Evolutionary conservation across 1,284 basidiomycete species (phyloP).

Genomic region (Exobasidium rhododendri): DNA sequence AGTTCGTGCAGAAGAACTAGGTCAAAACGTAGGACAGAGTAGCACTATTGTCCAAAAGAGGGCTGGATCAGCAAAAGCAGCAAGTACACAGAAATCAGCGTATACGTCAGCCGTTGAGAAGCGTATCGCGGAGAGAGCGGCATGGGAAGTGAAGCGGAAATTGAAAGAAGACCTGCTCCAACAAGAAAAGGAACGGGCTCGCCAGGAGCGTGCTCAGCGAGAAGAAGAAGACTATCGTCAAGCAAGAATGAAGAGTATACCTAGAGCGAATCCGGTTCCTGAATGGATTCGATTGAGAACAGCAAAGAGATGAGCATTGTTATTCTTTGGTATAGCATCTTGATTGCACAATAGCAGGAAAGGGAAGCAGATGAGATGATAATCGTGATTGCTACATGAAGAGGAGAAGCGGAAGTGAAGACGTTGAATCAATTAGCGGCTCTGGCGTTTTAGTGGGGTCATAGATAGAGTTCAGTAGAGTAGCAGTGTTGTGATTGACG

Average conservation of each 20-base stretch:
- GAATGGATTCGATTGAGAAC: neutral
- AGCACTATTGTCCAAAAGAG: neutral
- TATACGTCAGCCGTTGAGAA: conserved; percentile 13
- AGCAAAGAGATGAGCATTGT: neutral
- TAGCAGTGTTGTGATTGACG: no score
- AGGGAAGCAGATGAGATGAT: no score
- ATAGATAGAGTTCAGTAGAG: no score
- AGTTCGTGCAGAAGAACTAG: conserved; percentile 4
- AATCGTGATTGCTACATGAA: no score
- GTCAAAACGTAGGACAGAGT: neutral
- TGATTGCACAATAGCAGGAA: no score
- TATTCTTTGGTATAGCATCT: no score
- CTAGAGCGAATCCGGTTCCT: conserved; percentile 14
- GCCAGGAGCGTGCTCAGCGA: neutral
- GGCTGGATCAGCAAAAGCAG: neutral
- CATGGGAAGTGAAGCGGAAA: conserved; percentile 7
- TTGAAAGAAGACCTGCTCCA: conserved; percentile 5
- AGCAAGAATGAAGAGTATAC: neutral
- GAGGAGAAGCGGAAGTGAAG: no score
- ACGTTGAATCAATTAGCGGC: no score
- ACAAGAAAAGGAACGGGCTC: conserved; percentile 7
- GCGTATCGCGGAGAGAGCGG: conserved; percentile 4
- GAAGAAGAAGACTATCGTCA: conserved; percentile 13
- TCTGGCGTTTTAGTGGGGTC: no score
- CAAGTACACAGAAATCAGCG: neutral